These are phyloP conservation scores for Cytospora leucostoma DNA, from an alignment of 2,329 filamentous ascomycete genomes.

Conservation along the genomic window DNA sequence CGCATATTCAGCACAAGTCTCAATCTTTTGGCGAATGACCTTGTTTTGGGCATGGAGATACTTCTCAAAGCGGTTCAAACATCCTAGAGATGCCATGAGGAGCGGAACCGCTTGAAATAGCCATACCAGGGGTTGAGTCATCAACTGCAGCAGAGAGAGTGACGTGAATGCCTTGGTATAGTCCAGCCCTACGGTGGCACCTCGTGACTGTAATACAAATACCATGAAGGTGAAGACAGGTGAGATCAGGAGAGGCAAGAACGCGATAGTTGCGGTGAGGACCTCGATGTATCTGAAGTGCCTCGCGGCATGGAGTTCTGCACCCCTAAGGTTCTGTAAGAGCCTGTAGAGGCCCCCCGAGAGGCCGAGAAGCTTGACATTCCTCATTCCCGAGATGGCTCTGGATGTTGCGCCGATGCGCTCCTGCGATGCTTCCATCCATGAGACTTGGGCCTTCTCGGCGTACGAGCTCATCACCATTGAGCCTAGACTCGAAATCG, in stretches of 20 bases:
- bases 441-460: constrained; percentile 1
- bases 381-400: not conserved
- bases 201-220: not conserved
- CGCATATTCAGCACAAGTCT: no score
- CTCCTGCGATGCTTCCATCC: constrained; percentile 5
- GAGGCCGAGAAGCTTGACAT: constrained; percentile 1
- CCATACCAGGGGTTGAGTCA: not conserved
- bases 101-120: constrained; percentile 2
- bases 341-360: not conserved
- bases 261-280: not conserved
- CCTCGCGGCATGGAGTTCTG: constrained; percentile 1
- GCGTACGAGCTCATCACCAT: constrained; percentile 3
- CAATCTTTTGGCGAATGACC: not conserved
- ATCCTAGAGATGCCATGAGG: not conserved
- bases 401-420: not conserved
- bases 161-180: not conserved
- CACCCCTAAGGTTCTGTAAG: not conserved
- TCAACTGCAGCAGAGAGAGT: not conserved
- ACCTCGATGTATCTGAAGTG: constrained; percentile 3
- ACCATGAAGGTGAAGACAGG: constrained; percentile 7
- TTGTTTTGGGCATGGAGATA: not conserved
- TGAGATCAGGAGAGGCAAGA: not conserved
- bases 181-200: not conserved
- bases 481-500: not conserved
- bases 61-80: not conserved